phyloP scores from a whole-genome alignment of 805 yeast species.

The Candida qinlingensis region DNA sequence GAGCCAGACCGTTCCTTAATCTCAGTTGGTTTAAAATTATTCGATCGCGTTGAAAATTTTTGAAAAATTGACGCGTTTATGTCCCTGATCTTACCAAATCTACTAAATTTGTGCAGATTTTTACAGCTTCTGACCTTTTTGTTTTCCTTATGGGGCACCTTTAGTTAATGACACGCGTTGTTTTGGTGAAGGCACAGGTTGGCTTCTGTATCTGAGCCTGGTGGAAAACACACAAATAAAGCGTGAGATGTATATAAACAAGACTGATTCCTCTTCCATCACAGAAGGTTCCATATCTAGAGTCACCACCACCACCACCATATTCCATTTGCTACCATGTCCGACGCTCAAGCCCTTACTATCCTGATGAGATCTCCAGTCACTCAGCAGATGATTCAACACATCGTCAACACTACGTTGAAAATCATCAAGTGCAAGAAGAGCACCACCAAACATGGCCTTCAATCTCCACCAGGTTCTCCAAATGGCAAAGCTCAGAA shows the following conservation, averaged over 20 bases:
- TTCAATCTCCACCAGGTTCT: constrained; percentile 31
- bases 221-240: no score
- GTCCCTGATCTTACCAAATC: not conserved
- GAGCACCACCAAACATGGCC: constrained; percentile 20
- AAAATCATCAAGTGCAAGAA: constrained; percentile 60
- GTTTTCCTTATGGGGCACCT: not conserved
- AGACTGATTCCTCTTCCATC: no score
- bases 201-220: not conserved
- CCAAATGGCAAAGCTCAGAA: constrained; percentile 19
- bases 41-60: no score
- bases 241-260: no score
- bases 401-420: constrained; percentile 57
- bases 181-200: not conserved
- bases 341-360: constrained; percentile 51
- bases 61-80: no score
- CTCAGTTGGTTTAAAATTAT: no score
- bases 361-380: constrained; percentile 61
- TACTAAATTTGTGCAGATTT: not conserved
- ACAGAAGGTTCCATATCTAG: no score
- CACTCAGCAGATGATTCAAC: constrained; percentile 69
- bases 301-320: no score
- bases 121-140: not conserved
- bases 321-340: constrained; percentile 25
- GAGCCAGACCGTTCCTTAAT: no score
- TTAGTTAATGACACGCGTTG: not conserved